Evolutionary conservation across 768 basidiomycete species (phyloP).

Genomic region (Lactifluus rugatus): DNA sequence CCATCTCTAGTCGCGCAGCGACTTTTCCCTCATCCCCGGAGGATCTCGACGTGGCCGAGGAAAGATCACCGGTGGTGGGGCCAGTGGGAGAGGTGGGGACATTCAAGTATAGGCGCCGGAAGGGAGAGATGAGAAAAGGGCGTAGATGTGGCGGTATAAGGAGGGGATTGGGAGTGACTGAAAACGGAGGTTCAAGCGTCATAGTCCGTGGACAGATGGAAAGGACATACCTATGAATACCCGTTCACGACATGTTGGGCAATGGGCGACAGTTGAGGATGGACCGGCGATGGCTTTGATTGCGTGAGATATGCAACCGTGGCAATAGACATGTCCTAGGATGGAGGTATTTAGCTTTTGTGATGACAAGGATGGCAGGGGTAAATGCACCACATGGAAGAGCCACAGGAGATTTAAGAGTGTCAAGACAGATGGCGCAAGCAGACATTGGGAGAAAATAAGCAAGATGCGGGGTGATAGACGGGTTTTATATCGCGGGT

Average conservation of each 20-base stretch:
- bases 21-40: slow-evolving; percentile 1
- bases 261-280: neutral
- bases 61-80: neutral
- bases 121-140: slow-evolving; percentile 10
- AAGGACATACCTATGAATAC: neutral
- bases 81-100: neutral
- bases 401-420: slow-evolving; percentile 9
- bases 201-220: neutral
- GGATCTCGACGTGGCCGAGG: neutral
- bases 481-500: neutral
- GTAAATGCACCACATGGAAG: slow-evolving; percentile 17
- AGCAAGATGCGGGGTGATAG: neutral
- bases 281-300: neutral
- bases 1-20: slow-evolving; percentile 7
- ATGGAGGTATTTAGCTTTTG: neutral
- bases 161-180: slow-evolving; percentile 11
- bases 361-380: neutral
- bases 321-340: slow-evolving; percentile 14
- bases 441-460: slow-evolving; percentile 7
- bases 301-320: slow-evolving; percentile 4
- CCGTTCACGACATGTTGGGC: slow-evolving; percentile 16
- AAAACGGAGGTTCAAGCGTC: neutral
- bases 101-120: slow-evolving; percentile 19
- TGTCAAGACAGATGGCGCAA: slow-evolving; percentile 18
- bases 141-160: slow-evolving; percentile 14